Evolutionary conservation across 2,329 filamentous ascomycete genomes (phyloP).

Genomic region (Trichoderma sp.): DNA sequence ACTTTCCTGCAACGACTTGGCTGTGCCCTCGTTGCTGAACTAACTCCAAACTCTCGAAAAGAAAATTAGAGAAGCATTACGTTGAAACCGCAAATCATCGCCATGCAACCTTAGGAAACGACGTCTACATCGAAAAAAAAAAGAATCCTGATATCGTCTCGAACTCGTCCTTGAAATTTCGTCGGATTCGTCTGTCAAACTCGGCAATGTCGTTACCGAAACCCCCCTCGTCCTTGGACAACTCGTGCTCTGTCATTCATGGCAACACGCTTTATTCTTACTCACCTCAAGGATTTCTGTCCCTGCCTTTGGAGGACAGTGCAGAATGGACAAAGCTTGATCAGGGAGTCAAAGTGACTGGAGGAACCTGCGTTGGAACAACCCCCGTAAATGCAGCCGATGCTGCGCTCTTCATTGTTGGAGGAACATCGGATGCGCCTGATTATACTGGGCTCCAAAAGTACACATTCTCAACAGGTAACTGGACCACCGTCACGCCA

Average conservation of each 20-base stretch:
- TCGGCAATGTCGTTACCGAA: conserved; percentile 65
- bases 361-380: conserved; percentile 73
- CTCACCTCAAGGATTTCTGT: conserved; percentile 71
- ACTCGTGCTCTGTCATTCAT: conserved; percentile 78
- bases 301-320: conserved; percentile 64
- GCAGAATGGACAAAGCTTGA: conserved; percentile 67
- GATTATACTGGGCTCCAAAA: conserved; percentile 74
- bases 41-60: neutral
- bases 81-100: conserved; percentile 1
- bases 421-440: conserved; percentile 57
- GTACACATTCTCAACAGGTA: conserved; percentile 52
- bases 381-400: conserved; percentile 55
- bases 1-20: neutral
- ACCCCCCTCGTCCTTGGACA: conserved; percentile 66
- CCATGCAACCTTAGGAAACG: conserved; percentile 25
- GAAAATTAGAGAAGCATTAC: neutral
- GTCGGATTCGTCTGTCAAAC: neutral
- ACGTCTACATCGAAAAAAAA: neutral
- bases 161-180: neutral
- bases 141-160: conserved; percentile 3
- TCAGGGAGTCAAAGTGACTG: conserved; percentile 67
- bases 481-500: conserved; percentile 50
- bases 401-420: conserved; percentile 75
- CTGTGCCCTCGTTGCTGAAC: conserved; percentile 11
- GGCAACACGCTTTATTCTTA: conserved; percentile 83